phyloP scores from a whole-genome alignment of 805 yeast genomes.

The Yarrowia deformans region DNA sequence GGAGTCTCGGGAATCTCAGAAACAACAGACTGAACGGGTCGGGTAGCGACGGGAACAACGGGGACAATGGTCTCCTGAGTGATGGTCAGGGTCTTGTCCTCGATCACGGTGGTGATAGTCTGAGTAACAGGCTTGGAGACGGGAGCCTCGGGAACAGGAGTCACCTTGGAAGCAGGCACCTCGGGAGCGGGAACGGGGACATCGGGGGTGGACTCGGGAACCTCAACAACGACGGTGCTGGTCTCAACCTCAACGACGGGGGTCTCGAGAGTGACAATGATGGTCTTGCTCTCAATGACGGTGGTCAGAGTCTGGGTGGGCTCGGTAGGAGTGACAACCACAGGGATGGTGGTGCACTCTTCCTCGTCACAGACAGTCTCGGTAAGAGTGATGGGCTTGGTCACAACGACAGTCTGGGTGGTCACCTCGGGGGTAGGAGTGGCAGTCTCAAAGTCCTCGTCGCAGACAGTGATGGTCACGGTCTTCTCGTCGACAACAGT shows the following conservation, averaged over 20 bases:
- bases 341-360: slow-evolving; percentile 13
- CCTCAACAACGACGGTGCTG: not conserved
- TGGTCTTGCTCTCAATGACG: slow-evolving; percentile 11
- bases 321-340: slow-evolving; percentile 16
- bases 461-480: slow-evolving; percentile 11
- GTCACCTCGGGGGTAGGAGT: not conserved
- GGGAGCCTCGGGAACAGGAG: not conserved
- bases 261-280: not conserved
- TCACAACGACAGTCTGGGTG: slow-evolving; percentile 1
- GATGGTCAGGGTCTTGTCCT: slow-evolving; percentile 18
- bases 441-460: slow-evolving; percentile 5
- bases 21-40: slow-evolving; percentile 11
- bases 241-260: slow-evolving; percentile 3
- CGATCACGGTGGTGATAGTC: slow-evolving; percentile 16
- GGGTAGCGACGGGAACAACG: slow-evolving; percentile 7
- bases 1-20: slow-evolving; percentile 1
- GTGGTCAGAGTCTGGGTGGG: slow-evolving; percentile 16
- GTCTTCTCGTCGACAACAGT: slow-evolving; percentile 19
- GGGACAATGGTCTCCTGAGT: slow-evolving; percentile 16
- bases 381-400: slow-evolving; percentile 18
- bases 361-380: slow-evolving; percentile 23
- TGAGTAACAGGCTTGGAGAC: slow-evolving; percentile 4
- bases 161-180: not conserved
- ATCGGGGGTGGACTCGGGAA: not conserved
- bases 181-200: not conserved